Percentiles rank a stretch among this genome's conserved stretches.
These are phyloP conservation scores for Actinidia arguta DNA, from an alignment of 179 eudicot genomes.

Conservation along the genomic window DNA sequence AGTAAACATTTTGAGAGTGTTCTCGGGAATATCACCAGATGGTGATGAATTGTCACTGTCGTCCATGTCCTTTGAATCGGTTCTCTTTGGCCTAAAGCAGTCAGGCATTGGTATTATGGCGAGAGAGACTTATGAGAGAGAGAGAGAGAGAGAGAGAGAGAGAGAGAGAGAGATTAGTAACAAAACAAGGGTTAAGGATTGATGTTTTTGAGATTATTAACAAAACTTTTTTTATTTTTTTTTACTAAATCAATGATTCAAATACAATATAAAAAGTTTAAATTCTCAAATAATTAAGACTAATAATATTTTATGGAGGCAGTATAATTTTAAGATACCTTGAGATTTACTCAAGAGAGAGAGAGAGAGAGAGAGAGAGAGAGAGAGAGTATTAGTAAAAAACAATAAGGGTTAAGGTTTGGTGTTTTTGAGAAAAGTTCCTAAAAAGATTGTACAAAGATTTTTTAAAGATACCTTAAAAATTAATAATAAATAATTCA, in stretches of 20 bases:
- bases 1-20: no score
- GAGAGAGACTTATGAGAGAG: constrained; percentile 40
- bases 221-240: no score
- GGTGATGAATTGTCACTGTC: constrained; percentile 57
- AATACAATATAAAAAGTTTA: no score
- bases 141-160: background rate
- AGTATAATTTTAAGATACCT: background rate
- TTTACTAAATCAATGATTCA: no score
- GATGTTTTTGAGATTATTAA: no score
- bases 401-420: background rate
- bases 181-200: no score
- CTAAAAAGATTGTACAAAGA: background rate
- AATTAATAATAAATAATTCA: background rate
- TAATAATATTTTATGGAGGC: no score
- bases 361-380: no score
- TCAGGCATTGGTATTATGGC: constrained; percentile 42
- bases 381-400: no score
- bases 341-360: no score
- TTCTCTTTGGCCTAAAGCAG: constrained; percentile 43
- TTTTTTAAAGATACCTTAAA: background rate
- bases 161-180: no score
- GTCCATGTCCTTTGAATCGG: constrained; percentile 78
- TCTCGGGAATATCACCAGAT: constrained; percentile 30
- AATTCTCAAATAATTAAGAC: no score
- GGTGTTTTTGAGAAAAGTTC: background rate